Base-by-base conservation (phyloP, 495 filamentous ascomycete genomes). In the Aspergillus indologenus region DNA sequence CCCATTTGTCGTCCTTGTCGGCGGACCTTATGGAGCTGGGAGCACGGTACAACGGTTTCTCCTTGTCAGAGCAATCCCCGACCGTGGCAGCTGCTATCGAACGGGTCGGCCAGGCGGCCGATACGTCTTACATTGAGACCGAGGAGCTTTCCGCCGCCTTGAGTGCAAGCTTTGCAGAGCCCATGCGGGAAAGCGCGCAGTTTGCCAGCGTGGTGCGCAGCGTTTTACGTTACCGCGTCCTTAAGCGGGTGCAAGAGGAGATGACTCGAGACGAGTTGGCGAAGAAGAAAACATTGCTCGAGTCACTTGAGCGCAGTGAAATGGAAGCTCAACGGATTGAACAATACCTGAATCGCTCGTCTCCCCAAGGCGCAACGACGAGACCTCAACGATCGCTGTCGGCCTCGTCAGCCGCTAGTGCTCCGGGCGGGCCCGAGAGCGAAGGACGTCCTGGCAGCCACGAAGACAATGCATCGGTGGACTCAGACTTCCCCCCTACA, bases 191-290 rank as follows among this genome's bases (percentile, higher is more conserved):
- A 71, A 95, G 88, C 61, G 94, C 94, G 17, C 94, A 98, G 66
- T 98, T 98, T 68, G 94, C 94, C 0, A 91, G 94, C 21, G 89
- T 98, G 0, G 94, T 98, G 12, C 85, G 94, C 18, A 88, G 77
- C 54, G 92, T 98, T 22, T 74, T 98, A 18, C 82, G 91, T 44
- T 98, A 95, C 64, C 78, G 94, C 9, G 86, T 96, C 2, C 72
- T 98, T 44, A 98, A 98, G 74, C 83, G 94, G 18, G 88, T 97
- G 20, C 94, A 98, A 62, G 90, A 98, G 70, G 94, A 98, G 59
- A 96, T 97, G 92, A 96, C 92, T 1, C 85, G 85, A 29, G 95
- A 97, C 52, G 90, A 97, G 64, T 76, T 98, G 9, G 76, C 83
- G 7, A 91, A 91, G 74, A 97, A 98, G 73, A 85, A 81, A 61